Evolutionary conservation across 139 green algal genomes (phyloP).

Genomic region (Zygnema cylindricum): DNA sequence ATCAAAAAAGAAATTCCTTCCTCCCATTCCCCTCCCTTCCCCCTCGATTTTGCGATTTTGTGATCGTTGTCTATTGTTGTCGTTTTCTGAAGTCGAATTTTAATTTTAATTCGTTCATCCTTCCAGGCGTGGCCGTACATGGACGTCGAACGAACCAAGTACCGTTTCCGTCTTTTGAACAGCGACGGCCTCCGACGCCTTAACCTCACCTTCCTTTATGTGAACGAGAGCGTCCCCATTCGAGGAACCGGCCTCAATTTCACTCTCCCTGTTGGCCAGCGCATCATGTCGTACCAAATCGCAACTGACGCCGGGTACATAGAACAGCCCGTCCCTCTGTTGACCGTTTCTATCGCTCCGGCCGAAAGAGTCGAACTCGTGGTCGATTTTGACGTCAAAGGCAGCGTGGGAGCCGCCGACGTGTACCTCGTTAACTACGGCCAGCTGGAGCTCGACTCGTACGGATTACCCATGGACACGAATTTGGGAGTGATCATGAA

Average conservation of each 20-base stretch:
- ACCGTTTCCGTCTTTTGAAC: slow-evolving; percentile 39
- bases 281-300: slow-evolving; percentile 40
- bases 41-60: no score
- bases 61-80: no score
- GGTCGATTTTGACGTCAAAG: slow-evolving; percentile 24
- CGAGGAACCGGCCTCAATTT: not conserved
- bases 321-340: not conserved
- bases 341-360: slow-evolving; percentile 27
- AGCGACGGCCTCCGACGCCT: not conserved
- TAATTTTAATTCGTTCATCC: not conserved
- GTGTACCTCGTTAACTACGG: not conserved
- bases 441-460: not conserved
- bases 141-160: slow-evolving; percentile 7
- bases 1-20: no score
- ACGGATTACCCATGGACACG: not conserved
- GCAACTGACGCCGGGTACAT: slow-evolving; percentile 42
- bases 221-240: not conserved
- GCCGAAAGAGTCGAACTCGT: slow-evolving; percentile 27
- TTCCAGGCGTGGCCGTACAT: slow-evolving; percentile 33
- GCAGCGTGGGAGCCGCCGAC: not conserved
- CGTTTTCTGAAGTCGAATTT: not conserved
- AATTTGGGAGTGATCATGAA: not conserved
- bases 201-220: slow-evolving; percentile 12
- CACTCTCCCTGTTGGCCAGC: not conserved
- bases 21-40: no score